A percentile compares a stretch with the other conserved stretches of the same genome.
Conservation (phyloP, 805 yeast species). For the Yarrowia deformans region DNA sequence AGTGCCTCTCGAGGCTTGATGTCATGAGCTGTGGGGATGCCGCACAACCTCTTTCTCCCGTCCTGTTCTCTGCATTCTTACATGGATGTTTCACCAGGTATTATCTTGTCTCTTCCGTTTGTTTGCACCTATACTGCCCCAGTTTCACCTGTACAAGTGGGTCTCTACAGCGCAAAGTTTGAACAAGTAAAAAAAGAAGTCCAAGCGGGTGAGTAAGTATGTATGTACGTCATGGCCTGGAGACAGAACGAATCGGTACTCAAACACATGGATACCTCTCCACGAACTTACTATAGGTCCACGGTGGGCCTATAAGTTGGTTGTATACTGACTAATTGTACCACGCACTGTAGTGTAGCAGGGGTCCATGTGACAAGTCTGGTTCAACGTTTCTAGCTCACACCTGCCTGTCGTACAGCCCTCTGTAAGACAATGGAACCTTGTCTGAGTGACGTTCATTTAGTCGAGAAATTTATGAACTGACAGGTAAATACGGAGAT, state of each 20-base stretch:
- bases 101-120: neutral
- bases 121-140: neutral
- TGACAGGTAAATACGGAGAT: neutral
- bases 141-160: constrained; percentile 5
- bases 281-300: neutral
- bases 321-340: neutral
- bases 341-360: no score
- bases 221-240: neutral
- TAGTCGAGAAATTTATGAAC: neutral
- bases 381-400: neutral
- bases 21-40: no score
- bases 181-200: neutral
- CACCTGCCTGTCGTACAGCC: constrained; percentile 1
- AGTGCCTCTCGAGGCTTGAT: no score
- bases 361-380: neutral
- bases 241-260: neutral
- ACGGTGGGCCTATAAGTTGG: neutral
- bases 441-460: neutral
- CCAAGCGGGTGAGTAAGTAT: no score
- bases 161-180: constrained; percentile 26
- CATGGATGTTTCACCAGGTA: neutral
- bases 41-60: no score
- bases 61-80: no score
- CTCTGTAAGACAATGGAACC: constrained; percentile 9
- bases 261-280: neutral